phyloP scores from a whole-genome alignment of 2,329 filamentous ascomycete genomes.

The Talaromyces verruculosus region DNA sequence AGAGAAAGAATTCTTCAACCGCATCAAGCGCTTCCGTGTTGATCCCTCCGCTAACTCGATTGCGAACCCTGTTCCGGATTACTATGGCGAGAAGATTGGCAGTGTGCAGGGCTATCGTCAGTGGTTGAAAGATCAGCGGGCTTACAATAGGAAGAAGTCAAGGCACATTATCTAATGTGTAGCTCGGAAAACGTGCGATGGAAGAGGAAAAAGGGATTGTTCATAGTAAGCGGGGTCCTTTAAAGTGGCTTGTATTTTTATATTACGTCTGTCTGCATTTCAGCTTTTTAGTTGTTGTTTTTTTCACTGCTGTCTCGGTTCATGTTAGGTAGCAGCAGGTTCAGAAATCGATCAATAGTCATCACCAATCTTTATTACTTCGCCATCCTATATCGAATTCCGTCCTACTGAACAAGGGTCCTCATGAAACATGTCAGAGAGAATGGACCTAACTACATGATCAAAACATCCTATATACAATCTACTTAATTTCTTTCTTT shows the following conservation, averaged over 20 bases:
- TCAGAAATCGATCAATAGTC: neutral
- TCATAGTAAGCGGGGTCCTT: constrained; percentile 3
- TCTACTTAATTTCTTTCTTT: neutral
- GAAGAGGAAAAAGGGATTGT: neutral
- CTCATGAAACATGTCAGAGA: too few relatives aligned
- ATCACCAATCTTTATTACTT: constrained; percentile 1
- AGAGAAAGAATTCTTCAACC: constrained; percentile 88
- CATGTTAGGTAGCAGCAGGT: neutral
- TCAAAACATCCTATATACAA: neutral
- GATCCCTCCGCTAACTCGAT: constrained; percentile 87
- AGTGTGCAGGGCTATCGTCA: constrained; percentile 87
- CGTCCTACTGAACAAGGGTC: neutral
- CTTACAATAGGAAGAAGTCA: constrained; percentile 86
- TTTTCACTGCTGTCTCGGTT: too few relatives aligned
- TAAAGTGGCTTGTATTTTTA: constrained; percentile 8
- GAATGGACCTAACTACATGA: neutral
- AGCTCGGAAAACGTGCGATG: neutral
- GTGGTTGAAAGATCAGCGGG: constrained; percentile 96
- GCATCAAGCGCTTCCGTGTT: constrained; percentile 88
- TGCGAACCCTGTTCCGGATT: constrained; percentile 91
- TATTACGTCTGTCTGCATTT: constrained; percentile 7
- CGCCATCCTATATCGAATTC: neutral
- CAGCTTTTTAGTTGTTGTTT: neutral
- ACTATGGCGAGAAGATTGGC: constrained; percentile 97
- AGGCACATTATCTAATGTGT: constrained; percentile 37